Percentiles rank a stretch among this genome's conserved stretches.
phyloP scores from a whole-genome alignment of 441 rosid species.

The Eutrema salsugineum region DNA sequence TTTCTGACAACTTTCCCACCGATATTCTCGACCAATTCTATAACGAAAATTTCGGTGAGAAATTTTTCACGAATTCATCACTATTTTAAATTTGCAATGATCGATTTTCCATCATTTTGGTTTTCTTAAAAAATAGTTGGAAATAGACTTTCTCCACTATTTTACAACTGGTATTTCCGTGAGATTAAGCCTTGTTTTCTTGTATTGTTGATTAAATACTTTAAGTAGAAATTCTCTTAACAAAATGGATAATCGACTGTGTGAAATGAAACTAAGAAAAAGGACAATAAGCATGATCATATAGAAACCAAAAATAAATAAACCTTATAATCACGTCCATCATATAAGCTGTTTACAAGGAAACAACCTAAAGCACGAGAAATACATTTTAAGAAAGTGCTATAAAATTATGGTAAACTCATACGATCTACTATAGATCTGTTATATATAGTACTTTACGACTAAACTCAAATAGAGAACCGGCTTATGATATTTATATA shows the following conservation, averaged over 20 bases:
- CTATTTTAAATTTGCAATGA: no score
- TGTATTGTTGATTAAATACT: no score
- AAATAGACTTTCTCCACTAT: no score
- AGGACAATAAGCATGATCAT: conserved; percentile 23
- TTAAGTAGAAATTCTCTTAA: not conserved
- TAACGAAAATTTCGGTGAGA: no score
- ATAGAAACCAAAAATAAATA: not conserved
- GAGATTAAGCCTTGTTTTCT: no score
- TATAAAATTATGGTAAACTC: conserved; percentile 5
- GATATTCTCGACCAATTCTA: no score
- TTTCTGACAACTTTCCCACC: no score
- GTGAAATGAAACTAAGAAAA: not conserved
- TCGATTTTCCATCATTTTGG: no score
- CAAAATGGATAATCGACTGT: not conserved
- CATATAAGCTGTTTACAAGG: conserved; percentile 19
- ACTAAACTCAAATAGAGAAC: not conserved
- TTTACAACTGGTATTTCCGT: no score
- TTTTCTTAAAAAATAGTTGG: no score
- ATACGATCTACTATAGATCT: not conserved
- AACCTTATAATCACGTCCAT: conserved; percentile 21
- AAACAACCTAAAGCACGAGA: conserved; percentile 33
- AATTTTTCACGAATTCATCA: no score
- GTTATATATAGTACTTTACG: conserved; percentile 8
- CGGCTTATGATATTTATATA: conserved; percentile 14
- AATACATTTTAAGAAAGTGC: not conserved